These are phyloP conservation scores for Asterionellopsis glacialis DNA, from an alignment of 108 stramenopile species.

Conservation along the genomic window DNA sequence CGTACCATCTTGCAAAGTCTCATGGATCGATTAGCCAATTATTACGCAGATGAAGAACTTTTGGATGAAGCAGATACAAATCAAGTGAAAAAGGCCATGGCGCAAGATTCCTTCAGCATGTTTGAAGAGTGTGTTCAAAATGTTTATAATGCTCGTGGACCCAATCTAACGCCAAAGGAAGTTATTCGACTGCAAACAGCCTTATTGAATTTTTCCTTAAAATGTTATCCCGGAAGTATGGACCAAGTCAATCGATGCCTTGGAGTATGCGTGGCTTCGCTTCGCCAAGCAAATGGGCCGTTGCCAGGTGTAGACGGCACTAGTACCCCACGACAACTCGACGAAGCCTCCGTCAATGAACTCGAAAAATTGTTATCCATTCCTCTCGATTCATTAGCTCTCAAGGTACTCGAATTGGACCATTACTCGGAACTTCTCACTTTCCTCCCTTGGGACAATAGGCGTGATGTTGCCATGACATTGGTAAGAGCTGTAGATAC, in stretches of 20 bases:
- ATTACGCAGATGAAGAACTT: slow-evolving; percentile 68
- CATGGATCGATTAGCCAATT: slow-evolving; percentile 91
- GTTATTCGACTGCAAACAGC: slow-evolving; percentile 91
- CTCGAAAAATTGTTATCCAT: slow-evolving; percentile 87
- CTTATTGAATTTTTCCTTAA: slow-evolving; percentile 84
- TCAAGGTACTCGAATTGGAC: slow-evolving; percentile 78
- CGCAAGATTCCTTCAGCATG: slow-evolving; percentile 80
- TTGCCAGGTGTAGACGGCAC: slow-evolving; percentile 35
- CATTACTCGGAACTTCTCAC: slow-evolving; percentile 78
- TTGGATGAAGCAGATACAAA: slow-evolving; percentile 79
- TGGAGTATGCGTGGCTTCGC: slow-evolving; percentile 56
- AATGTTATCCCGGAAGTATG: slow-evolving; percentile 89
- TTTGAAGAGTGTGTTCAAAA: slow-evolving; percentile 89
- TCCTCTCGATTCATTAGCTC: slow-evolving; percentile 75
- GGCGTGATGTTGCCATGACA: slow-evolving; percentile 68
- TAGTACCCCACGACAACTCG: slow-evolving; percentile 30
- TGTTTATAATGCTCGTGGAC: slow-evolving; percentile 83
- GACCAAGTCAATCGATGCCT: slow-evolving; percentile 85
- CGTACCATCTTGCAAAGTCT: slow-evolving; percentile 87
- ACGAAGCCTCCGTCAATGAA: slow-evolving; percentile 74
- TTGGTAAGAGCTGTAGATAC: slow-evolving; percentile 63
- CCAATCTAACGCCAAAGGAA: slow-evolving; percentile 73
- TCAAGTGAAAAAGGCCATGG: slow-evolving; percentile 61
- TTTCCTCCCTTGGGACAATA: slow-evolving; percentile 90
- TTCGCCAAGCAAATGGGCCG: slow-evolving; percentile 59